A percentile compares a stretch with the other conserved stretches of the same genome.
Conservation (phyloP, 1,284 basidiomycete genomes). For the Trichosporon faecale region DNA sequence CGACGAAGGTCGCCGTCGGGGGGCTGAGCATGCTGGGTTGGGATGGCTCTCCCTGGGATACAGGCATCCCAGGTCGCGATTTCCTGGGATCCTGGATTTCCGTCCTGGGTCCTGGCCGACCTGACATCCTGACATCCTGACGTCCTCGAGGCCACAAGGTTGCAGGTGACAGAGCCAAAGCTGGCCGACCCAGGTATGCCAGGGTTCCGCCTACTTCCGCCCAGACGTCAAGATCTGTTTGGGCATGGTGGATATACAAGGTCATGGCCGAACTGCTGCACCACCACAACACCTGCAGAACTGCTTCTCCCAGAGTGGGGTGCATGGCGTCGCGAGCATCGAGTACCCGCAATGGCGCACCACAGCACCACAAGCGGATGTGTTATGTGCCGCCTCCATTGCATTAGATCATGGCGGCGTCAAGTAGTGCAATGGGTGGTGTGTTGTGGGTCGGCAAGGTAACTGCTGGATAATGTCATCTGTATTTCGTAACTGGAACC, state of each 20-base stretch:
- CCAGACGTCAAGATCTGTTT: constrained; percentile 5
- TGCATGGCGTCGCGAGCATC: neutral
- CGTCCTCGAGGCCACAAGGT: neutral
- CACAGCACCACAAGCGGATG: neutral
- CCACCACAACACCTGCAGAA: neutral
- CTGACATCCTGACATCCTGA: neutral
- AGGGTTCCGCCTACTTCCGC: neutral
- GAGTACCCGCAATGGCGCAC: neutral
- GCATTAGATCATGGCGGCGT: too few relatives aligned
- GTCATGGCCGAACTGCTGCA: neutral
- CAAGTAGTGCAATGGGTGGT: too few relatives aligned
- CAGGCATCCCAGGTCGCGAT: neutral
- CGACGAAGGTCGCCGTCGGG: neutral
- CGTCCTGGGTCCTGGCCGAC: neutral
- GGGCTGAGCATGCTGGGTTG: too few relatives aligned
- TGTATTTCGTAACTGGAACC: neutral
- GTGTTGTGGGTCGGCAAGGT: too few relatives aligned
- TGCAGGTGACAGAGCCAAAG: neutral
- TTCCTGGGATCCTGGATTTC: constrained; percentile 4
- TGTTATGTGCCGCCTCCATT: neutral
- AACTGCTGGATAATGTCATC: constrained; percentile 3
- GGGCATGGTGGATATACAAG: constrained; percentile 3
- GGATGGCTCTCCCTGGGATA: neutral
- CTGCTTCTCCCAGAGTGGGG: neutral
- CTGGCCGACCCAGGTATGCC: constrained; percentile 1